These are phyloP conservation scores for Clonostachys sp. DNA, from an alignment of 2,329 filamentous ascomycete genomes.

Conservation along the genomic window DNA sequence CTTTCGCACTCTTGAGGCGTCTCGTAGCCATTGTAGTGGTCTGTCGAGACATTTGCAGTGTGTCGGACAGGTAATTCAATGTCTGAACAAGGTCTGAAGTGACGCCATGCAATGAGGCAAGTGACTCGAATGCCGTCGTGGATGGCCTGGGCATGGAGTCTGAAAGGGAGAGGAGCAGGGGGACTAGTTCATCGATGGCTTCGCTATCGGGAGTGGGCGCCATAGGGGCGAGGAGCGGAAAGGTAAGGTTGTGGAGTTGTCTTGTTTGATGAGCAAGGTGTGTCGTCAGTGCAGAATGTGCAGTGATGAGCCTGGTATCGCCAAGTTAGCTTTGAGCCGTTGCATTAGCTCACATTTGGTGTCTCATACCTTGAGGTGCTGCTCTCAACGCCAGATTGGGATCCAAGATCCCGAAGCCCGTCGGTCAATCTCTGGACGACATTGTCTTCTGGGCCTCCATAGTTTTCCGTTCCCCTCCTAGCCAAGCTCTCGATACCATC, in stretches of 20 bases:
- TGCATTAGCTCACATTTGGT: no score
- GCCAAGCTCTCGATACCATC: constrained; percentile 69
- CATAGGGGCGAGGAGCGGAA: constrained; percentile 65
- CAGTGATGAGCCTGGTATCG: constrained; percentile 62
- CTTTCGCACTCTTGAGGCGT: constrained; percentile 74
- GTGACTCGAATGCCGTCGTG: constrained; percentile 58
- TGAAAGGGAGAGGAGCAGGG: constrained; percentile 60
- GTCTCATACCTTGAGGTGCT: constrained; percentile 60
- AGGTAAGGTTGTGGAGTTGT: constrained; percentile 68
- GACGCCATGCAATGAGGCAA: constrained; percentile 64
- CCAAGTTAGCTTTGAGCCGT: constrained; percentile 7
- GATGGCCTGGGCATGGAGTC: constrained; percentile 63
- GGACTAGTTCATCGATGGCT: constrained; percentile 64
- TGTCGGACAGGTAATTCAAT: constrained; percentile 83
- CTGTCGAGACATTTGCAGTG: constrained; percentile 89
- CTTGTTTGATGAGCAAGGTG: constrained; percentile 74
- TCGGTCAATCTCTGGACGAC: constrained; percentile 67
- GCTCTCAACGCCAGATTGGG: constrained; percentile 67
- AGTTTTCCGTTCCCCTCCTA: constrained; percentile 60
- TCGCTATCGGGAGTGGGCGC: constrained; percentile 58
- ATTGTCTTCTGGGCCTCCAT: constrained; percentile 58
- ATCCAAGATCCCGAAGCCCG: constrained; percentile 66
- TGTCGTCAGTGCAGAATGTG: constrained; percentile 69
- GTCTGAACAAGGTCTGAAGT: constrained; percentile 73
- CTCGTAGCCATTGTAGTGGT: constrained; percentile 77